These are phyloP conservation scores for Chlorella sp. DNA, from an alignment of 139 green algal genomes.

Conservation along the genomic window DNA sequence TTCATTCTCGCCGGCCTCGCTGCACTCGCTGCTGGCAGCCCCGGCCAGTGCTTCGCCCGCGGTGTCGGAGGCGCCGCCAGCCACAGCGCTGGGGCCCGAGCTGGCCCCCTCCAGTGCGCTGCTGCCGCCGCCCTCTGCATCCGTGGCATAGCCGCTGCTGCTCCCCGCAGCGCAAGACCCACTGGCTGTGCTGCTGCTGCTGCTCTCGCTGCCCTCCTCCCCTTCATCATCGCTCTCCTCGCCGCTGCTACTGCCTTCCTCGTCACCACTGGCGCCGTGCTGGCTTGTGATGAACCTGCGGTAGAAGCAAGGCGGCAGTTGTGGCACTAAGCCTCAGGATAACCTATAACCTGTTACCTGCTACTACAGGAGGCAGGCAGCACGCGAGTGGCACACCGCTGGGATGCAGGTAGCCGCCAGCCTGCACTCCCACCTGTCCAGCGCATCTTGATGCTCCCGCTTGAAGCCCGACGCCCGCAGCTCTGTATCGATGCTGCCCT, in stretches of 20 bases:
- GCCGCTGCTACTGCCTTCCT: constrained; percentile 21
- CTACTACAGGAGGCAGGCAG: not conserved
- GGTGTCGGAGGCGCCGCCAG: no score
- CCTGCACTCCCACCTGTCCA: constrained; percentile 42
- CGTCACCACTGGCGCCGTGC: not conserved
- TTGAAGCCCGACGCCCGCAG: constrained; percentile 76
- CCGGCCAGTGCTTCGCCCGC: not conserved
- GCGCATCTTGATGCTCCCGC: constrained; percentile 55
- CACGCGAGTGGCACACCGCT: not conserved
- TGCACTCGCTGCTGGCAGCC: not conserved
- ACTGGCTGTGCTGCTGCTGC: not conserved
- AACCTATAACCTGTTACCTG: not conserved
- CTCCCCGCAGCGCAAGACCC: not conserved
- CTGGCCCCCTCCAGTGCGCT: not conserved
- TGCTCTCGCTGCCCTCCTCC: not conserved
- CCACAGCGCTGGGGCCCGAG: not conserved
- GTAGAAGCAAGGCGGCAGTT: no score
- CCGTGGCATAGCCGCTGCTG: not conserved
- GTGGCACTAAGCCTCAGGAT: not conserved
- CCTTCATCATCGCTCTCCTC: constrained; percentile 7
- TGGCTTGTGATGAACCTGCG: not conserved
- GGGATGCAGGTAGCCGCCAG: no score
- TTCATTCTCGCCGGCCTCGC: not conserved
- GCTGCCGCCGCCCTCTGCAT: not conserved
- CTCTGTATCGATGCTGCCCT: constrained; percentile 61